phyloP scores from a whole-genome alignment of 2,329 filamentous ascomycete genomes.

The Botrytis fabae region DNA sequence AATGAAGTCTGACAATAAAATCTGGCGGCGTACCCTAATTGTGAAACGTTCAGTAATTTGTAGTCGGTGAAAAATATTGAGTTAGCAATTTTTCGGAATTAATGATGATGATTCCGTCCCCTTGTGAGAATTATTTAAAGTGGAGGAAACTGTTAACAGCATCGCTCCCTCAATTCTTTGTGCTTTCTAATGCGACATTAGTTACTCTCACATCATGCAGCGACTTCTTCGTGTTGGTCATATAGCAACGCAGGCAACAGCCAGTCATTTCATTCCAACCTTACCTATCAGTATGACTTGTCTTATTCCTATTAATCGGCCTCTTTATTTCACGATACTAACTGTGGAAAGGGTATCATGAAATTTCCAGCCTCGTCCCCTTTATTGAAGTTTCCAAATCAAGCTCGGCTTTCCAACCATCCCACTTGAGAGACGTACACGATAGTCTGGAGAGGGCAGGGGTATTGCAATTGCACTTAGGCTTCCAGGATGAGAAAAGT shows the following conservation, averaged over 20 bases:
- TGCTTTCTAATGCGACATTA: neutral
- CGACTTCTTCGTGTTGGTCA: conserved; percentile 1
- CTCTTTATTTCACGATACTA: neutral
- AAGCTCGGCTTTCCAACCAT: neutral
- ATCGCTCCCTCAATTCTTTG: neutral
- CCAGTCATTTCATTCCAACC: neutral
- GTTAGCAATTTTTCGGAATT: neutral
- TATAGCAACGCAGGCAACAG: neutral
- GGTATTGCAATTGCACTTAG: conserved; percentile 30
- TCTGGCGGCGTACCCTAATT: neutral
- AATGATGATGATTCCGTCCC: neutral
- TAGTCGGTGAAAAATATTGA: neutral
- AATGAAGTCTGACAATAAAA: neutral
- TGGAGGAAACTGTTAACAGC: neutral
- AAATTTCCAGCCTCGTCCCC: neutral
- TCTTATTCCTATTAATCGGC: neutral
- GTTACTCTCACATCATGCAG: neutral
- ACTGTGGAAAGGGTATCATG: neutral
- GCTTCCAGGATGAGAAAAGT: conserved; percentile 31
- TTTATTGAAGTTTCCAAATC: conserved; percentile 1
- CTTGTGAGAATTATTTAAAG: neutral
- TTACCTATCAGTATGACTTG: neutral
- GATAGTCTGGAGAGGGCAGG: conserved; percentile 29
- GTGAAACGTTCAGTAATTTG: neutral
- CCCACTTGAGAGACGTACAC: conserved; percentile 23